Evolutionary conservation across 2,329 filamentous ascomycete genomes (phyloP).

Genomic region (Fusarium beomiforme): DNA sequence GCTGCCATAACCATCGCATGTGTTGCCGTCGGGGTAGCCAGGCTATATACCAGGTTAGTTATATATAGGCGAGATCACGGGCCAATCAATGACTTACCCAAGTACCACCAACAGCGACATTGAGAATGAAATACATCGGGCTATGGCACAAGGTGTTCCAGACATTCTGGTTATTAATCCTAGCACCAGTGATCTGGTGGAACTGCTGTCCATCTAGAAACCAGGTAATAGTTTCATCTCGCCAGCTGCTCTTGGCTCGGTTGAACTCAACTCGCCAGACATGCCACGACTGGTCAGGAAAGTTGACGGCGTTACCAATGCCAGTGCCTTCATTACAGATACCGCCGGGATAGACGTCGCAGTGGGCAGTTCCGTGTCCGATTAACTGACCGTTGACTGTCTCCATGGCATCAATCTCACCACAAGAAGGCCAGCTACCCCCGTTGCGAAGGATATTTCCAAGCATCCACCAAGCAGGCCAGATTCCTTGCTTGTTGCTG

Average conservation of each 20-base stretch:
- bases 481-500: slow-evolving; percentile 56
- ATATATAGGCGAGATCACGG: rapidly evolving
- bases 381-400: slow-evolving; percentile 31
- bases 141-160: slow-evolving; percentile 60
- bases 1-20: slow-evolving; percentile 54
- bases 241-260: slow-evolving; percentile 54
- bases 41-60: slow-evolving; percentile 47
- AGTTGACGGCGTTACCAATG: slow-evolving; percentile 45
- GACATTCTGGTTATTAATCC: slow-evolving; percentile 54
- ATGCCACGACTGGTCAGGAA: slow-evolving; percentile 53
- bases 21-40: slow-evolving; percentile 55
- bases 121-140: slow-evolving; percentile 61
- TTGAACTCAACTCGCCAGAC: slow-evolving; percentile 60
- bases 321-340: slow-evolving; percentile 60
- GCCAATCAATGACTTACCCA: slow-evolving; percentile 50
- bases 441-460: slow-evolving; percentile 33
- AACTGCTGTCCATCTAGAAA: slow-evolving; percentile 56
- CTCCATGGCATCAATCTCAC: slow-evolving; percentile 36
- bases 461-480: slow-evolving; percentile 43
- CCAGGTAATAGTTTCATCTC: slow-evolving; percentile 60
- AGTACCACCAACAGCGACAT: slow-evolving; percentile 62
- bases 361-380: slow-evolving; percentile 33
- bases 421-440: slow-evolving; percentile 37
- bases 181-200: slow-evolving; percentile 53
- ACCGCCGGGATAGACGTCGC: slow-evolving; percentile 48